Evolutionary conservation across 1,284 basidiomycete species (phyloP), one percentile per base, ranked within the genome.

Genomic region (Cryptococcus sp.): DNA sequence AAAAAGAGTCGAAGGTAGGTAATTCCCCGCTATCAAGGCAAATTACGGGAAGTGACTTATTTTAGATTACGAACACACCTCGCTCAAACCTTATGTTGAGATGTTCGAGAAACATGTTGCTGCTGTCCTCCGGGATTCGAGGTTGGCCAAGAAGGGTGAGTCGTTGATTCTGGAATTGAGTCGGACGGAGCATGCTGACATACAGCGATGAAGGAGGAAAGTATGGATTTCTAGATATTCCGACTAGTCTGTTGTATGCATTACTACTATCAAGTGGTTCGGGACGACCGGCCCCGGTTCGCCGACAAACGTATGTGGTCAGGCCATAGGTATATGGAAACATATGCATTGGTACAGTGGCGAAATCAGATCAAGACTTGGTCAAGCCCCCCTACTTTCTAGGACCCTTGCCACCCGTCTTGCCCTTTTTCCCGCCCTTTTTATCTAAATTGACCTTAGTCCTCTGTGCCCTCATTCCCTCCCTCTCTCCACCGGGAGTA

Each of bases 31-130:
- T n/a, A n/a, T n/a, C n/a, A n/a, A n/a, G n/a, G n/a, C n/a, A 10
- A 31, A 18, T 28, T 28, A 28, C 5, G 28, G 25, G 21, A 21
- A 25, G 7, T 39, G 41, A 54, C 31, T 55, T 24, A 18, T 16
- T 7, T 32, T 62, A 69, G 75, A 76, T 28, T 82, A 78, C 75
- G 75, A 78, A 31, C 70, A 77, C 40, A 82, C 80, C 24, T 78
- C 77, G 28, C 75, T 98, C 57, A 87, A 84, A 65, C 87, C 88
- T 2, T 98, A 92, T 66, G 85, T 98, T 34, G 88, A 93, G 46
- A 82, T 96, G 78, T 78, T 98, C 57, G 89, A 98, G 56, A 80
- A 80, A 64, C 88, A 97, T 56, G 75, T 77, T 18, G 61, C 73
- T 14, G 76, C 62, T 2, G 64, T 82, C n/a, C 60, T 80, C 49